These are phyloP conservation scores for Zygosaccharomyces siamensis DNA, from an alignment of 805 yeast species.

Conservation along the genomic window DNA sequence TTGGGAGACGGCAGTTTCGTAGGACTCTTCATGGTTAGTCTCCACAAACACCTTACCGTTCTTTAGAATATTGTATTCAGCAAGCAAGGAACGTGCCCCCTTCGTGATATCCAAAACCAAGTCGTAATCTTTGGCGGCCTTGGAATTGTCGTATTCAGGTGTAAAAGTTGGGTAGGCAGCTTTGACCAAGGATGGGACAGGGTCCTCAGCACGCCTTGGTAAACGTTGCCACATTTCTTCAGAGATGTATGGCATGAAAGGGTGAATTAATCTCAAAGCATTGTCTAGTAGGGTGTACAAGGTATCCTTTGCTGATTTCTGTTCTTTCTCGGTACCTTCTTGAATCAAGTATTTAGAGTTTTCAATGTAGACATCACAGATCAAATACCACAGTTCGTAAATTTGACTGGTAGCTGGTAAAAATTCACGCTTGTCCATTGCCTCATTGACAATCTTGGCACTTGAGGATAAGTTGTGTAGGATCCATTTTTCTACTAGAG, in stretches of 20 bases:
- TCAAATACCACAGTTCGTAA: conserved; percentile 91
- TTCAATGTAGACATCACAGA: conserved; percentile 97
- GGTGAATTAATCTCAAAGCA: conserved; percentile 88
- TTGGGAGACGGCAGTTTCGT: conserved; percentile 59
- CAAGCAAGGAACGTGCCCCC: conserved; percentile 83
- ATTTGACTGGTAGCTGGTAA: conserved; percentile 79
- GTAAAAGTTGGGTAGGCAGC: conserved; percentile 73
- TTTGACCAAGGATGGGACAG: conserved; percentile 63
- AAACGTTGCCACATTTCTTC: conserved; percentile 99
- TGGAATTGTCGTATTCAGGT: conserved; percentile 54
- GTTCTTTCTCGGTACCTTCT: conserved; percentile 83
- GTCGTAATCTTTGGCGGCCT: conserved; percentile 73
- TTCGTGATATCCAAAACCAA: conserved; percentile 81
- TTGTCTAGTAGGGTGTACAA: conserved; percentile 88
- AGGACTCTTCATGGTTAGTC: conserved; percentile 44
- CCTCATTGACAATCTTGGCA: conserved; percentile 55
- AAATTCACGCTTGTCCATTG: conserved; percentile 82
- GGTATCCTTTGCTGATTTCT: conserved; percentile 88
- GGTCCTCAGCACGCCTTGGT: conserved; percentile 77
- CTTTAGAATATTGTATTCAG: conserved; percentile 86
- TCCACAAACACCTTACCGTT: conserved; percentile 84
- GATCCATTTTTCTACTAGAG: conserved; percentile 95
- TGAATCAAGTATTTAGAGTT: conserved; percentile 88
- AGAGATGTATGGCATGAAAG: conserved; percentile 96
- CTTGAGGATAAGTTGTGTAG: conserved; percentile 76